Evolutionary conservation across 768 basidiomycete genomes (phyloP).

Genomic region (Fomitopsis pulvina): DNA sequence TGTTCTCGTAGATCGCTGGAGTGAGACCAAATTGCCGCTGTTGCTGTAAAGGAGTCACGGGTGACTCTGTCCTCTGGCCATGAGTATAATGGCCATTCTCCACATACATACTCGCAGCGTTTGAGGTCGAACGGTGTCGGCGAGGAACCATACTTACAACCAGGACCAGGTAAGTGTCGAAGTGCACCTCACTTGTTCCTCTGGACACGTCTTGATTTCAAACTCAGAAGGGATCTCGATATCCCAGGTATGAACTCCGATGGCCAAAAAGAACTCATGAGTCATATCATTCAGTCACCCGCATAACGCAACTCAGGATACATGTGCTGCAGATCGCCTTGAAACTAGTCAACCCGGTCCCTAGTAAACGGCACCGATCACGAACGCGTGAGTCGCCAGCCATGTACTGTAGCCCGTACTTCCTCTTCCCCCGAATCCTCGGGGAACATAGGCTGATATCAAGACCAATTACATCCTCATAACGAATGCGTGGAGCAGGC

Average conservation of each 20-base stretch:
- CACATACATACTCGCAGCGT: slow-evolving; percentile 5
- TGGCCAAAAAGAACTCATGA: no score
- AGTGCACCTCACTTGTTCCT: no score
- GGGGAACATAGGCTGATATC: slow-evolving; percentile 77
- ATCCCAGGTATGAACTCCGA: no score
- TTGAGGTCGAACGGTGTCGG: slow-evolving; percentile 20
- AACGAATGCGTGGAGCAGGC: background rate
- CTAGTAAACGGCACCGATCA: background rate
- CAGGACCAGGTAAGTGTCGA: no score
- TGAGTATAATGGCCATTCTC: slow-evolving; percentile 4
- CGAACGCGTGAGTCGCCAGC: slow-evolving; percentile 56
- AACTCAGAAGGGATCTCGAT: no score
- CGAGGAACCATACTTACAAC: slow-evolving; percentile 23
- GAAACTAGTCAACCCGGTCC: no score
- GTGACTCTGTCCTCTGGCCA: slow-evolving; percentile 13
- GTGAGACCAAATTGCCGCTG: slow-evolving; percentile 14
- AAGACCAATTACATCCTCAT: background rate
- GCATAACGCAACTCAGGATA: no score
- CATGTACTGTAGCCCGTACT: slow-evolving; percentile 78
- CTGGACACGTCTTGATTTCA: no score
- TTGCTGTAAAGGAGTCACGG: slow-evolving; percentile 10
- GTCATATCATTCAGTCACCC: no score
- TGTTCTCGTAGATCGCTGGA: slow-evolving; percentile 50
- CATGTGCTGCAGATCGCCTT: no score
- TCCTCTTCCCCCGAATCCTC: slow-evolving; percentile 77